These are phyloP conservation scores for Fagopyrum esculentum DNA, from an alignment of 148 eudicot species.

Conservation along the genomic window DNA sequence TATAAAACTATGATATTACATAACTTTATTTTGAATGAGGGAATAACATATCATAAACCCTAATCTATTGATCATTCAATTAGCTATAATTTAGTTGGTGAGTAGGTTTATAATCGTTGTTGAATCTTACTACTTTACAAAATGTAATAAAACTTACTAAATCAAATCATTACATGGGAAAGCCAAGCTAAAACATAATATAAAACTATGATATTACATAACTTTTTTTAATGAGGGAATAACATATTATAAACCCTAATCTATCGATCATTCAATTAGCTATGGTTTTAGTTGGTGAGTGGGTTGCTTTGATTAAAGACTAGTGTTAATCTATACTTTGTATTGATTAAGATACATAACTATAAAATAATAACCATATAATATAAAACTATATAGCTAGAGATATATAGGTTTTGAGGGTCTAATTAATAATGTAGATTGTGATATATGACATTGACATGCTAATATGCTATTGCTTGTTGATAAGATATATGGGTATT, in stretches of 20 bases:
- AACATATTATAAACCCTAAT: not conserved
- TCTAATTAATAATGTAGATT: conserved; percentile 7
- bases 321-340: not conserved
- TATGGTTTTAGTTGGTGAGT: conserved; percentile 7
- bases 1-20: not conserved
- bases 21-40: not conserved
- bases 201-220: not conserved
- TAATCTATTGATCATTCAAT: not conserved
- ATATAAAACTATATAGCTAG: conserved; percentile 2
- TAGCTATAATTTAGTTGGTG: not conserved
- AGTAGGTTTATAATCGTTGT: not conserved
- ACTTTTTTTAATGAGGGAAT: not conserved
- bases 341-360: not conserved
- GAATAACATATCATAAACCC: not conserved
- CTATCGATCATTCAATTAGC: not conserved
- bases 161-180: not conserved
- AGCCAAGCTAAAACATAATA: conserved; percentile 2
- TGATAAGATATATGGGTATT: not conserved
- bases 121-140: not conserved
- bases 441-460: conserved; percentile 10
- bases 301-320: not conserved
- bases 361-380: not conserved
- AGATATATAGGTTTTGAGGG: not conserved
- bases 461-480: not conserved
- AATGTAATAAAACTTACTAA: not conserved